Percentiles rank a stretch among this genome's conserved stretches.
Conservation (phyloP, 2,329 filamentous ascomycete species). For the Phymatotrichopsis omnivora region DNA sequence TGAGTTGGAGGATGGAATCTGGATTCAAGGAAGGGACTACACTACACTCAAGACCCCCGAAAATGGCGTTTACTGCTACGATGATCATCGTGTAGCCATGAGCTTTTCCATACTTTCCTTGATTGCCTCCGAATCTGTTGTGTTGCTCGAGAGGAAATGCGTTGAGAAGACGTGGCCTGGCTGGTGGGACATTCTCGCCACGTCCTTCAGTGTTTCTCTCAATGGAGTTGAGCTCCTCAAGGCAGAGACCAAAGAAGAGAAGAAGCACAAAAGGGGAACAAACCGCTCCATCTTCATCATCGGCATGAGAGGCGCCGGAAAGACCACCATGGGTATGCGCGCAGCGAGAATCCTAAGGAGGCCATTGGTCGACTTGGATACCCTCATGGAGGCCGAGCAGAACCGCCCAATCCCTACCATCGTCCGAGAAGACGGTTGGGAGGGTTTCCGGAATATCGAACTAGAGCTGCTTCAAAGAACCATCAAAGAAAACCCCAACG, state of each 20-base stretch:
- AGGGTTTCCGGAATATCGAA: constrained; percentile 74
- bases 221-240: constrained; percentile 57
- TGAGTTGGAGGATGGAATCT: constrained; percentile 91
- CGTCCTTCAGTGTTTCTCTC: constrained; percentile 66
- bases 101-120: constrained; percentile 86
- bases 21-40: constrained; percentile 49
- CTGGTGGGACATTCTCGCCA: constrained; percentile 87
- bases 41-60: constrained; percentile 45
- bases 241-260: constrained; percentile 38
- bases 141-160: constrained; percentile 84
- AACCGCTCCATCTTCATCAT: constrained; percentile 72
- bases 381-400: constrained; percentile 65
- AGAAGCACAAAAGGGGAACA: constrained; percentile 15
- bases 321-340: constrained; percentile 87
- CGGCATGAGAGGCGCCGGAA: constrained; percentile 93
- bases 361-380: constrained; percentile 76
- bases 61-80: constrained; percentile 79
- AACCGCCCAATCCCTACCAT: constrained; percentile 77
- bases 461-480: constrained; percentile 61
- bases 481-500: constrained; percentile 61
- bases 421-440: constrained; percentile 71
- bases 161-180: constrained; percentile 97
- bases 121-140: constrained; percentile 57
- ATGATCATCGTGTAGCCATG: constrained; percentile 97
- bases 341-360: constrained; percentile 64